These are phyloP conservation scores for Pythium rhizo-oryzae DNA, from an alignment of 352 stramenopile species.

Conservation along the genomic window DNA sequence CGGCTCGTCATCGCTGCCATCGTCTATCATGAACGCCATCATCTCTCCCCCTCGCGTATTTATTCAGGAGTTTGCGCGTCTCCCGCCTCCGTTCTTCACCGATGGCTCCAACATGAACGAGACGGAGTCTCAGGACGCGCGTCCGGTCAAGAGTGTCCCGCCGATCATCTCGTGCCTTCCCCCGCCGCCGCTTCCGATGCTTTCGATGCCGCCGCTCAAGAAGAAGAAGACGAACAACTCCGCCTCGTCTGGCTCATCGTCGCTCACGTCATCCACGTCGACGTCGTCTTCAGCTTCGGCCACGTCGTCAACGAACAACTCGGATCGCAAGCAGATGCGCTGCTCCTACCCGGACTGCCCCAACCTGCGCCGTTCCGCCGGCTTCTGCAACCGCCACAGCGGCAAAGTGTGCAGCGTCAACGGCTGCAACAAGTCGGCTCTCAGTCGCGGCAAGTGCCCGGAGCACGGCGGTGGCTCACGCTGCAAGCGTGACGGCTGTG, in stretches of 20 bases:
- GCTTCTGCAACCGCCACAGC: conserved; percentile 84
- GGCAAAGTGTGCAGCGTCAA: conserved; percentile 74
- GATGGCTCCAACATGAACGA: conserved; percentile 37
- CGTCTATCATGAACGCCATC: conserved; percentile 70
- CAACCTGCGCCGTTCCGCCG: conserved; percentile 73
- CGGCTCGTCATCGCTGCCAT: conserved; percentile 36
- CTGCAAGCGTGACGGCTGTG: conserved; percentile 82
- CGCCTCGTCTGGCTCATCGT: background rate
- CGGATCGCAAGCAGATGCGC: conserved; percentile 66
- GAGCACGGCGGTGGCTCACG: conserved; percentile 84
- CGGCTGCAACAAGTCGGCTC: conserved; percentile 73
- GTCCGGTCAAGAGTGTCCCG: conserved; percentile 24
- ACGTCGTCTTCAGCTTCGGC: conserved; percentile 17
- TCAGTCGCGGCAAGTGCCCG: conserved; percentile 83
- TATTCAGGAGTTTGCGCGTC: conserved; percentile 72
- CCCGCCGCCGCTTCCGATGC: conserved; percentile 61
- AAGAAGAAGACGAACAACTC: conserved; percentile 47
- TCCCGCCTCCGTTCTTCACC: conserved; percentile 74
- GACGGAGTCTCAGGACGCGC: conserved; percentile 30
- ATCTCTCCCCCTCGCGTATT: conserved; percentile 76
- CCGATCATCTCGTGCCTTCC: conserved; percentile 62
- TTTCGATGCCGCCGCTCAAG: conserved; percentile 77
- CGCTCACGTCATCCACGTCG: conserved; percentile 5
- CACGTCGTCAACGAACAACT: conserved; percentile 10
- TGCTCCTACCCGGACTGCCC: conserved; percentile 79